A percentile compares a stretch with the other conserved stretches of the same genome.
Evolutionary conservation across 179 eudicot species (phyloP).

Genomic region (Vitellaria paradoxa): DNA sequence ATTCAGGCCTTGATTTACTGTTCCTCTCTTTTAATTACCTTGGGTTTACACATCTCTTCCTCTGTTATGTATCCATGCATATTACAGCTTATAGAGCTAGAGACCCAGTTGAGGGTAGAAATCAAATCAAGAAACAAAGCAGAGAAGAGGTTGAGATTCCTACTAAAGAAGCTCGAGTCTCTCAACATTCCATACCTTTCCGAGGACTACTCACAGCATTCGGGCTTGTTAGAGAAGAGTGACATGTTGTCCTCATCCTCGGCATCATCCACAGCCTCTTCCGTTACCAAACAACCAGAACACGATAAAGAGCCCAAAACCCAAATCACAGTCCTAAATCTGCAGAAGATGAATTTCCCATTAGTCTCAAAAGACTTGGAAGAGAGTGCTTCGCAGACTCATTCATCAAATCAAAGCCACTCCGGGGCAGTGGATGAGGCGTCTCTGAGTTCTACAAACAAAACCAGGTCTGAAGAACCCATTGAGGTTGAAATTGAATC

Average conservation of each 20-base stretch:
- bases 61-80: not conserved
- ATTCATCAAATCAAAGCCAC: constrained; percentile 6
- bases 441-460: not conserved
- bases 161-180: constrained; percentile 57
- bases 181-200: constrained; percentile 18
- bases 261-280: constrained; percentile 21
- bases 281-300: constrained; percentile 4
- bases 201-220: constrained; percentile 29
- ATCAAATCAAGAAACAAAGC: constrained; percentile 52
- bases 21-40: too few relatives aligned
- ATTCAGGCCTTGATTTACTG: too few relatives aligned
- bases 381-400: constrained; percentile 9
- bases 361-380: constrained; percentile 9
- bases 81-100: constrained; percentile 49
- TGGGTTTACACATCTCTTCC: not conserved
- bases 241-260: constrained; percentile 14
- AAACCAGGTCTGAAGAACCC: not conserved
- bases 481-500: constrained; percentile 5
- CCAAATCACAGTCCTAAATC: constrained; percentile 3
- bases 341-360: constrained; percentile 2
- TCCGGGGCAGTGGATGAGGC: not conserved
- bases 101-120: constrained; percentile 43
- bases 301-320: not conserved
- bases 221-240: constrained; percentile 12
- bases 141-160: constrained; percentile 50